phyloP scores from a whole-genome alignment of 768 basidiomycete genomes.

The Suillus ampliporus region DNA sequence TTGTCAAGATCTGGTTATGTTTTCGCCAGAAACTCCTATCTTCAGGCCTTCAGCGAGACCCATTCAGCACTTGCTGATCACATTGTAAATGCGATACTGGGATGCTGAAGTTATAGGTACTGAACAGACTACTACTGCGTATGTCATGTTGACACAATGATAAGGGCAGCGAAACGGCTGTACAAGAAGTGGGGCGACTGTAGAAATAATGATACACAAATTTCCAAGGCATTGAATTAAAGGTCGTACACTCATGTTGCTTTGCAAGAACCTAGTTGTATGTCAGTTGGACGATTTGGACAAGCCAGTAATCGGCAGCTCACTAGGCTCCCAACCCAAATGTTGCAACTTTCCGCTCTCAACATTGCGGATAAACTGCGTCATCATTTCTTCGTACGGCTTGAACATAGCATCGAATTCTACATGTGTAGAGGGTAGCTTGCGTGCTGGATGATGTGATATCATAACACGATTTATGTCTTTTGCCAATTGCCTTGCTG shows the following conservation, averaged over 20 bases:
- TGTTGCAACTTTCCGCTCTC: conserved; percentile 24
- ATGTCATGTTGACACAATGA: neutral
- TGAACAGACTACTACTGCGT: neutral
- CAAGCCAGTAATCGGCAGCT: conserved; percentile 1
- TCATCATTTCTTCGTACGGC: conserved; percentile 24
- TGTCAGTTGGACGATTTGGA: neutral
- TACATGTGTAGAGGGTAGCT: conserved; percentile 24
- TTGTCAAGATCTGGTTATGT: too few species aligned
- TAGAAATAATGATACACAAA: neutral
- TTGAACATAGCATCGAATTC: conserved; percentile 30
- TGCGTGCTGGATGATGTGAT: neutral
- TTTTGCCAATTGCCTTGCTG: conserved; percentile 12
- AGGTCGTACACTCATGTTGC: conserved; percentile 8
- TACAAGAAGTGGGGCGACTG: neutral
- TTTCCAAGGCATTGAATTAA: neutral
- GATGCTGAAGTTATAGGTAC: neutral
- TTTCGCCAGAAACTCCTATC: neutral
- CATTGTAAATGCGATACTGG: neutral
- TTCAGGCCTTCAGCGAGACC: neutral
- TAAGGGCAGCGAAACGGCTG: neutral
- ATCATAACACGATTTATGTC: conserved; percentile 21
- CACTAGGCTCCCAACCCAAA: conserved; percentile 36
- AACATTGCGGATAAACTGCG: conserved; percentile 24
- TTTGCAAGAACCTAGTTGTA: conserved; percentile 1
- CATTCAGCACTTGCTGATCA: neutral